Base-by-base conservation (phyloP, 2,329 filamentous ascomycete species). In the Neoascochyta sp. region DNA sequence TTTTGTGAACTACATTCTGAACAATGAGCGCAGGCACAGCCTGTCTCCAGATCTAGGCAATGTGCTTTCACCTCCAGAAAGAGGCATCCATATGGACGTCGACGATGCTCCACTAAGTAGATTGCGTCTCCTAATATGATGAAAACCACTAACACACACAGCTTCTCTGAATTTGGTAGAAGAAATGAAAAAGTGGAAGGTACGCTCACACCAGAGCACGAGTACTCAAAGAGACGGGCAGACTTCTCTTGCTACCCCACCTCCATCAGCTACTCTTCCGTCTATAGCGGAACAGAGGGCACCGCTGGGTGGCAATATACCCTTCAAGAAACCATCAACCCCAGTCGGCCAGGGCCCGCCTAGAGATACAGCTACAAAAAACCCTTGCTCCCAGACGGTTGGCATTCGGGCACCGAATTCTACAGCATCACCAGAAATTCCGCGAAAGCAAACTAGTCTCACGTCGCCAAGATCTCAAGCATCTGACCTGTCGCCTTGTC, bases 281-380 rank as follows among this genome's bases (percentile, higher is more conserved):
- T n/a, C n/a, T n/a, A n/a, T n/a, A n/a, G n/a, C n/a, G n/a, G n/a
- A n/a, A n/a, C n/a, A n/a, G n/a, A n/a, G n/a, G n/a, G n/a, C n/a
- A n/a, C n/a, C n/a, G n/a, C n/a, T n/a, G n/a, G n/a, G n/a, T n/a
- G n/a, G n/a, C n/a, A n/a, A n/a, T n/a, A n/a, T n/a, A n/a, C n/a
- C n/a, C n/a, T n/a, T n/a, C n/a, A n/a, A n/a, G n/a, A n/a, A n/a
- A n/a, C n/a, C n/a, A n/a, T n/a, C n/a, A n/a, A n/a, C n/a, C n/a
- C n/a, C n/a, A n/a, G n/a, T n/a, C n/a, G n/a, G n/a, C n/a, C n/a
- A n/a, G n/a, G n/a, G n/a, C n/a, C n/a, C n/a, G 20, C 9, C 3
- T 14, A 5, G 11, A 22, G 12, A n/a, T 16, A 15, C 10, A 16
- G 16, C 11, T 45, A 44, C 25, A 52, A 43, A 18, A 39, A 31